A percentile compares a stretch with the other conserved stretches of the same genome.
These are phyloP conservation scores for Pedinophyceae sp. DNA, from an alignment of 139 green algal genomes.

Conservation along the genomic window DNA sequence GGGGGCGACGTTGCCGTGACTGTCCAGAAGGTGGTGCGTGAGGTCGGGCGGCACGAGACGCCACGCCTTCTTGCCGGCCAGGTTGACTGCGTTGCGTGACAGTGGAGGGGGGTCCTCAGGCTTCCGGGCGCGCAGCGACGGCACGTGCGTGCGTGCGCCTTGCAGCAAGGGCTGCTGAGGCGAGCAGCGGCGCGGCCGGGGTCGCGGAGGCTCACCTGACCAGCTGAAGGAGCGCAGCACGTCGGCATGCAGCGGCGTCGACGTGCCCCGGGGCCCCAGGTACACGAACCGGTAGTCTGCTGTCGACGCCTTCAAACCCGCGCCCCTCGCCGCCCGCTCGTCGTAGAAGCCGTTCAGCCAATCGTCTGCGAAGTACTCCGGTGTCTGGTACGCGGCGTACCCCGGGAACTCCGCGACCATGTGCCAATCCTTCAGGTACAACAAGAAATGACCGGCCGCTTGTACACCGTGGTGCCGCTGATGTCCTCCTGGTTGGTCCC, in stretches of 20 bases:
- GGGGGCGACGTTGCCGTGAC: too few species aligned
- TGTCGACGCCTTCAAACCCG: slow-evolving; percentile 6
- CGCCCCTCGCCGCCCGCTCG: not conserved
- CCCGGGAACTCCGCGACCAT: slow-evolving; percentile 45
- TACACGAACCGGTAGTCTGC: slow-evolving; percentile 78
- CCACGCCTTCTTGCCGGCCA: slow-evolving; percentile 34
- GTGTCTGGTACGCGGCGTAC: slow-evolving; percentile 38
- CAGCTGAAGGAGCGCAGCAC: slow-evolving; percentile 71
- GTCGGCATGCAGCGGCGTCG: slow-evolving; percentile 68
- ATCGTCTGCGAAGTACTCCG: slow-evolving; percentile 54
- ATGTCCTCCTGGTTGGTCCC: not conserved
- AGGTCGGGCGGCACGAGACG: slow-evolving; percentile 44
- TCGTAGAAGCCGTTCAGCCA: slow-evolving; percentile 82
- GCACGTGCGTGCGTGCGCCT: not conserved
- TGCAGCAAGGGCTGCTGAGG: not conserved
- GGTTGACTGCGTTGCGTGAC: too few species aligned
- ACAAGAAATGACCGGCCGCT: slow-evolving; percentile 4
- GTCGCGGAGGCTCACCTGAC: slow-evolving; percentile 52
- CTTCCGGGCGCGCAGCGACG: not conserved
- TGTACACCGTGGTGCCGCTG: not conserved
- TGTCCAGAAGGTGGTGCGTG: slow-evolving; percentile 35
- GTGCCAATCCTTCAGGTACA: slow-evolving; percentile 87
- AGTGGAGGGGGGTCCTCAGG: not conserved
- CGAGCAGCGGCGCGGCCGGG: slow-evolving; percentile 25
- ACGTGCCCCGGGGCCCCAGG: slow-evolving; percentile 47